Conservation (phyloP, 345 rosid species). For the Eucalyptus tenuipes region DNA sequence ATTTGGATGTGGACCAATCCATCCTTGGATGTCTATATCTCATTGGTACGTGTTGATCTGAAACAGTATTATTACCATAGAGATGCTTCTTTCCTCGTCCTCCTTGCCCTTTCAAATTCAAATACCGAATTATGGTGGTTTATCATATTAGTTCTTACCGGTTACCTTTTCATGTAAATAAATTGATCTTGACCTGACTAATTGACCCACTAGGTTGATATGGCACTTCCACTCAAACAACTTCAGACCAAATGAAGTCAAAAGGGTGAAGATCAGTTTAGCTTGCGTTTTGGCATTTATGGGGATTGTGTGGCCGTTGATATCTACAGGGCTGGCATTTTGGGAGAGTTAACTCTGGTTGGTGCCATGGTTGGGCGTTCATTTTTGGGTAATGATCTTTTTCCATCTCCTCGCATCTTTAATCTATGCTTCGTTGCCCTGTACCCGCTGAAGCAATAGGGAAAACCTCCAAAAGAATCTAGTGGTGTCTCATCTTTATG, state of each 20-base stretch:
- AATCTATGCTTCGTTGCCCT: not conserved
- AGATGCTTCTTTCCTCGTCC: not conserved
- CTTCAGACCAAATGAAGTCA: too few relatives aligned
- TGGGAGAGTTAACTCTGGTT: slow-evolving; percentile 88
- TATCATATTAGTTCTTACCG: not conserved
- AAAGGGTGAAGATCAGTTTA: too few relatives aligned
- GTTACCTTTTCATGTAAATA: not conserved
- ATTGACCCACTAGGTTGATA: too few relatives aligned
- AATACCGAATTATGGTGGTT: not conserved
- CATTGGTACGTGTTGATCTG: slow-evolving; percentile 36
- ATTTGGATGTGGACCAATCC: slow-evolving; percentile 67
- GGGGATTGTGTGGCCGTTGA: slow-evolving; percentile 20
- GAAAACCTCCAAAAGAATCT: too few relatives aligned
- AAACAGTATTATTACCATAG: not conserved
- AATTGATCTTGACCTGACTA: too few relatives aligned
- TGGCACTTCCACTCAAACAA: too few relatives aligned
- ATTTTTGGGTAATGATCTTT: slow-evolving; percentile 62
- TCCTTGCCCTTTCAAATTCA: not conserved
- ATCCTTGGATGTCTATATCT: slow-evolving; percentile 92
- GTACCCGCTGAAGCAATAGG: too few relatives aligned
- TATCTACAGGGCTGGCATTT: slow-evolving; percentile 46
- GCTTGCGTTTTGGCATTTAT: too few relatives aligned
- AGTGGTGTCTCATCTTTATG: too few relatives aligned
- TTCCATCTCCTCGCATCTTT: not conserved
- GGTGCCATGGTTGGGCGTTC: slow-evolving; percentile 86